Percentiles rank a stretch among this genome's conserved stretches.
phyloP scores from a whole-genome alignment of 164 flowering plant genomes.

The Magnolia kwangsiensis region DNA sequence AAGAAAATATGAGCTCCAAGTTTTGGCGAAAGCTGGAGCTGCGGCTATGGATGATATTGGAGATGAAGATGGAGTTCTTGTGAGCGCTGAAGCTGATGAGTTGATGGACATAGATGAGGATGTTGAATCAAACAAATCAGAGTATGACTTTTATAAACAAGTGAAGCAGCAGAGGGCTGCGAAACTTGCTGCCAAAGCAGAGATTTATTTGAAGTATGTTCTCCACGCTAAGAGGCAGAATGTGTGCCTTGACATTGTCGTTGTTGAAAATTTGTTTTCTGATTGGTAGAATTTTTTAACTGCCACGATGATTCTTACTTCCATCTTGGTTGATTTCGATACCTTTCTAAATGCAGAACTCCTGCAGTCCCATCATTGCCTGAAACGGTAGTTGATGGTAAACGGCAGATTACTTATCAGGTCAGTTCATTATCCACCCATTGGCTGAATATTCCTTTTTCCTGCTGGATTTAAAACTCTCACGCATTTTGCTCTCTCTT shows the following conservation, averaged over 20 bases:
- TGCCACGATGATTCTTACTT: background rate
- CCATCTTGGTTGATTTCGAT: background rate
- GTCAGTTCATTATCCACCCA: slow-evolving; percentile 28
- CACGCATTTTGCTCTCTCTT: background rate
- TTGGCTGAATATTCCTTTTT: background rate
- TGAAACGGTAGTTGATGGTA: slow-evolving; percentile 65
- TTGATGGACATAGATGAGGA: slow-evolving; percentile 23
- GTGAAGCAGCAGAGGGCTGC: slow-evolving; percentile 45
- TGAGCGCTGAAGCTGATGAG: slow-evolving; percentile 19
- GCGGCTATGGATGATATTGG: slow-evolving; percentile 36
- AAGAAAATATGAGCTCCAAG: slow-evolving; percentile 71
- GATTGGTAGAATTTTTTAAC: background rate
- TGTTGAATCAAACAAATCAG: slow-evolving; percentile 35
- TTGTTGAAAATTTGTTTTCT: background rate
- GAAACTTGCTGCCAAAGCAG: slow-evolving; percentile 61
- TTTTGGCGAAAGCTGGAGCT: slow-evolving; percentile 67
- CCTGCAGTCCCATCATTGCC: slow-evolving; percentile 34
- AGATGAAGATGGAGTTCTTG: slow-evolving; percentile 21
- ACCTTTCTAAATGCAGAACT: slow-evolving; percentile 37
- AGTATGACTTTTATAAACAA: slow-evolving; percentile 72
- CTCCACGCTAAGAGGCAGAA: background rate
- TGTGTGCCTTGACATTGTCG: background rate
- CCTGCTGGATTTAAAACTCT: background rate
- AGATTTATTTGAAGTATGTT: slow-evolving; percentile 52
- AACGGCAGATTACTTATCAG: slow-evolving; percentile 65